Evolutionary conservation across 2,329 filamentous ascomycete species (phyloP).

Genomic region (Clonostachys byssicola): DNA sequence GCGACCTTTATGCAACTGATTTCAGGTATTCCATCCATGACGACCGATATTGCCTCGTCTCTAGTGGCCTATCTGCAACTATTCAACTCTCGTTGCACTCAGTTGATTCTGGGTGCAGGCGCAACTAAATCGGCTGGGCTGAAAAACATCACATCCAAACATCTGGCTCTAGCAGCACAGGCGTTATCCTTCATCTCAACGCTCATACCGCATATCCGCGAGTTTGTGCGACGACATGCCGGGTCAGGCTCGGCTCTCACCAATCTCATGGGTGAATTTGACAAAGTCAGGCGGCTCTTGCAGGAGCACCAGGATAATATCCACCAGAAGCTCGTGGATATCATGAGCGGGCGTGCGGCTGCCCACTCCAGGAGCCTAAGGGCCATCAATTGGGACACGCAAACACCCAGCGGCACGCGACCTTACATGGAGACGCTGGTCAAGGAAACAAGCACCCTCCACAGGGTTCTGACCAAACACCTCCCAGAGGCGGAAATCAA

Average conservation of each 20-base stretch:
- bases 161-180: constrained; percentile 87
- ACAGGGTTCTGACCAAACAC: constrained; percentile 79
- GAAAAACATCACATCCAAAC: constrained; percentile 94
- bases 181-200: constrained; percentile 83
- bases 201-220: constrained; percentile 83
- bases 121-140: constrained; percentile 84
- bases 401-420: constrained; percentile 40
- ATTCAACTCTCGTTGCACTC: constrained; percentile 95
- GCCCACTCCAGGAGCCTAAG: constrained; percentile 73
- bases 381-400: constrained; percentile 68
- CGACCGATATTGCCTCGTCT: constrained; percentile 72
- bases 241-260: constrained; percentile 47
- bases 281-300: constrained; percentile 76
- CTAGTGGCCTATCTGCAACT: constrained; percentile 84
- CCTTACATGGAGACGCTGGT: constrained; percentile 82
- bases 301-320: constrained; percentile 90
- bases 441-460: constrained; percentile 81
- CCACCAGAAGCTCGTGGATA: constrained; percentile 88
- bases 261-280: constrained; percentile 74
- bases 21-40: constrained; percentile 83
- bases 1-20: constrained; percentile 80
- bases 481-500: constrained; percentile 71
- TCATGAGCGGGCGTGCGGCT: constrained; percentile 76
- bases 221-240: constrained; percentile 80
- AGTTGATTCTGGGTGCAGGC: constrained; percentile 91